Evolutionary conservation across 495 filamentous ascomycete genomes (phyloP), one percentile per base, ranked within the genome.

Genomic region (Aspergillus homomorphus): DNA sequence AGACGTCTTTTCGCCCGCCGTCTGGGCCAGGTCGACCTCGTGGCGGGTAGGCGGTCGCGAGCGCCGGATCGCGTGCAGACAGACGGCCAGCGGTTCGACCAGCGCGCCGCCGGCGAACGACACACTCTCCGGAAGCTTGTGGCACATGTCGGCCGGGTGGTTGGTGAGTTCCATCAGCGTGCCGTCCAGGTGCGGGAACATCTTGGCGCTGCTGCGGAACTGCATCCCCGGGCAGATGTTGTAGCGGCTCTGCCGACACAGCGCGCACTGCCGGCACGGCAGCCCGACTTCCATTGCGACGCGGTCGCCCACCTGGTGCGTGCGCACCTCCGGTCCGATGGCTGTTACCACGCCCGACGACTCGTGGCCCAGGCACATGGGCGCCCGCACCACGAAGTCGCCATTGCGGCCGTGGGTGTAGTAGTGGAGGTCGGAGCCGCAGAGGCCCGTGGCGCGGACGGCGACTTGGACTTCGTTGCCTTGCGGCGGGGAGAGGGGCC

Each of bases 251-350:
- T 77, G 76, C 19, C 63, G 62, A 69, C 90, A 95, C 21, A 87
- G 73, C 8, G 79, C 75, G 69, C 90, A 95, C 45, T 76, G 62
- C 23, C 80, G 80, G 66, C 90, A 95, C n/a, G 89, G 89, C 9
- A 90, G 72, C n/a, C 89, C 89, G 64, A 91, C 88, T 75, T 94
- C 90, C 18, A 94, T 76, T 0, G 88, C 89, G n/a, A 94, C 89
- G 23, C 82, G 82, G 68, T 94, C 90, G 38, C 89, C 90, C 67
- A 71, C 58, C 57, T 73, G 70, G 6, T 76, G 66, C 45, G 28
- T 66, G n/a, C 65, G 63, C 0, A 74, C 72, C 20, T 72, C 66
- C 50, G 76, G 77, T 4, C 88, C 87, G 45, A 87, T 69, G 61
- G 80, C 83, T 28, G 85, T 83, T 24, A 92, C 85, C 14, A 80